Percentiles rank a stretch among this genome's conserved stretches.
Conservation (phyloP, 306 rosid genomes). For the Hippophae tibetana region DNA sequence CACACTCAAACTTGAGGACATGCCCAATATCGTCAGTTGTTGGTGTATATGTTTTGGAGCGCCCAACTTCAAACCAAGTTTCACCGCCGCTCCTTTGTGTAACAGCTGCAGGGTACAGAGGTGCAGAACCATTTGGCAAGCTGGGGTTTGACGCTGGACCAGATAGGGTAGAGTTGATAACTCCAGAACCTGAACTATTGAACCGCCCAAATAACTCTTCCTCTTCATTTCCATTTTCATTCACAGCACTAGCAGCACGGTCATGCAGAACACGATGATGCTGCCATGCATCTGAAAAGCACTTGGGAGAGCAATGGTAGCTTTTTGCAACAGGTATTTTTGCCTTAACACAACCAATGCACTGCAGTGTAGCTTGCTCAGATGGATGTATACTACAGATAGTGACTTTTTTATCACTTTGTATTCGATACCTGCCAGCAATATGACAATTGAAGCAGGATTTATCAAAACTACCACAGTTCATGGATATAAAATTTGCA, state of each 20-base stretch:
- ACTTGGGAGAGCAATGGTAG: constrained; percentile 82
- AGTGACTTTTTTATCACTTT: constrained; percentile 78
- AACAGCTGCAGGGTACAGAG: constrained; percentile 64
- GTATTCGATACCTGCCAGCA: constrained; percentile 81
- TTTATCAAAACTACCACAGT: constrained; percentile 8
- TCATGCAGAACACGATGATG: constrained; percentile 95
- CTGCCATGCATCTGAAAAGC: constrained; percentile 97
- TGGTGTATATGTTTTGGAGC: constrained; percentile 70
- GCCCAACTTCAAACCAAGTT: constrained; percentile 90
- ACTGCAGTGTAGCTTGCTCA: constrained; percentile 90
- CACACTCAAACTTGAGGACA: constrained; percentile 91
- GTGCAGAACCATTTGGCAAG: constrained; percentile 67
- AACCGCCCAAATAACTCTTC: constrained; percentile 77
- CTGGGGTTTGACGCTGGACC: constrained; percentile 55
- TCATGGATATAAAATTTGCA: neutral
- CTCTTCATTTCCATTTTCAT: constrained; percentile 85
- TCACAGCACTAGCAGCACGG: constrained; percentile 81
- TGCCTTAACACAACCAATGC: constrained; percentile 77
- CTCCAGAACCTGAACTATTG: constrained; percentile 56
- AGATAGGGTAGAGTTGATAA: constrained; percentile 42
- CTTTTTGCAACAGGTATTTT: constrained; percentile 77
- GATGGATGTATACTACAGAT: constrained; percentile 92
- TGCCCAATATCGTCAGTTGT: constrained; percentile 84
- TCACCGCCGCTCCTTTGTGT: constrained; percentile 81
- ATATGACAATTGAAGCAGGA: constrained; percentile 6